phyloP scores from a whole-genome alignment of 352 stramenopile species.

The Hyaloperonospora arabidopsidis region DNA sequence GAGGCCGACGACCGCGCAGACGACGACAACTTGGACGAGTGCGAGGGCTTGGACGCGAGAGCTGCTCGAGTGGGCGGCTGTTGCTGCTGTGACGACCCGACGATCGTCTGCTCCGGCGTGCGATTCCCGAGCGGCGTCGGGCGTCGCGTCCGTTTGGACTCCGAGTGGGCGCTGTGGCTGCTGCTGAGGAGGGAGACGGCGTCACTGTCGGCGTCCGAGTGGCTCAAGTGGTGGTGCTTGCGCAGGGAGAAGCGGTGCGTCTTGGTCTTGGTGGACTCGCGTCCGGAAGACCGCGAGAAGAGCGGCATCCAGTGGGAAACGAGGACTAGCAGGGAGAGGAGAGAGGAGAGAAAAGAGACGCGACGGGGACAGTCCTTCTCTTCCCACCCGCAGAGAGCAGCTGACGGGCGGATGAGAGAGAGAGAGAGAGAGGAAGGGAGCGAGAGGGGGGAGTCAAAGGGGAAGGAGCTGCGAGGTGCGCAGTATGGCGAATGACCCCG shows the following conservation, averaged over 20 bases:
- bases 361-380: too few species aligned
- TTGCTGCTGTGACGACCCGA: constrained; percentile 11
- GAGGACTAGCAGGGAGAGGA: constrained; percentile 1
- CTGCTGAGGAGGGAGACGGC: constrained; percentile 13
- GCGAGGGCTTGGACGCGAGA: constrained; percentile 18
- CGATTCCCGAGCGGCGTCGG: constrained; percentile 19
- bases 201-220: constrained; percentile 18
- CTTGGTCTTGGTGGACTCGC: constrained; percentile 35
- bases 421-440: too few species aligned
- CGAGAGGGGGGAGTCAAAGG: too few species aligned
- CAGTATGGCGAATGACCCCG: constrained; percentile 27
- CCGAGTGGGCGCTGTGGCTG: constrained; percentile 16
- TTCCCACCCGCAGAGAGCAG: too few species aligned
- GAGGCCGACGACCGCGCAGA: constrained; percentile 49
- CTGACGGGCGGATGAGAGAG: too few species aligned
- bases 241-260: constrained; percentile 60
- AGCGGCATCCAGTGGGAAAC: constrained; percentile 41
- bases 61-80: not conserved
- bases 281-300: constrained; percentile 48
- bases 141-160: constrained; percentile 15
- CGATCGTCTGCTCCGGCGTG: constrained; percentile 20
- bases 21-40: constrained; percentile 34
- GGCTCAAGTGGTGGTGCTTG: constrained; percentile 39
- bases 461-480: not conserved
- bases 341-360: not conserved